A percentile compares a stretch with the other conserved stretches of the same genome.
Evolutionary conservation across 2,329 filamentous ascomycete species (phyloP).

Genomic region (Pseudocercospora eumusae): DNA sequence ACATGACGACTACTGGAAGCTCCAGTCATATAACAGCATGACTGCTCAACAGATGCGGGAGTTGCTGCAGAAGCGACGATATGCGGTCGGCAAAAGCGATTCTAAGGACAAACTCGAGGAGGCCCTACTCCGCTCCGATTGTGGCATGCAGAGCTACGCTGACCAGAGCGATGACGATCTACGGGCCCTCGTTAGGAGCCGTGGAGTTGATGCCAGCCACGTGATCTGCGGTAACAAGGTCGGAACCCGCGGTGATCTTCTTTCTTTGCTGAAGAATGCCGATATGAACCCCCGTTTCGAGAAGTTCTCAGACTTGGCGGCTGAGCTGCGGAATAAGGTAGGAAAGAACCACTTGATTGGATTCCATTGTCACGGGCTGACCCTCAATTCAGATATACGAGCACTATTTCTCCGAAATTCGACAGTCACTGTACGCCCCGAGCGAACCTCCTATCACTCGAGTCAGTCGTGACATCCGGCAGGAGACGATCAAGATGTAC

Average conservation of each 20-base stretch:
- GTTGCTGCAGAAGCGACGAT: neutral
- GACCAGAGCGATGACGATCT: conserved; percentile 1
- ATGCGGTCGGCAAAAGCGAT: neutral
- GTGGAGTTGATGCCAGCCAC: conserved; percentile 2
- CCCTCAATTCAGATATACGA: conserved; percentile 11
- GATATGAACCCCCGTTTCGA: conserved; percentile 1
- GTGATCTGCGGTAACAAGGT: neutral
- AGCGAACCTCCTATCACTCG: conserved; percentile 21
- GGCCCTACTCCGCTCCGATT: neutral
- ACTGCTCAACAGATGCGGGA: neutral
- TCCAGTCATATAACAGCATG: neutral
- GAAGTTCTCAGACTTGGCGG: conserved; percentile 10
- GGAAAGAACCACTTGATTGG: too few relatives aligned
- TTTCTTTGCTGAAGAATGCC: neutral
- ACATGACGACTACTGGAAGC: conserved; percentile 2
- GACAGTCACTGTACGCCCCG: conserved; percentile 14
- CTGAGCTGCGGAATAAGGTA: conserved; percentile 15
- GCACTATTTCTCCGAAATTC: conserved; percentile 19
- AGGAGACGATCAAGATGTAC: conserved; percentile 22
- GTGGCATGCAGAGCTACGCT: conserved; percentile 5
- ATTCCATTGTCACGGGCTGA: too few relatives aligned
- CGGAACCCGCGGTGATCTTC: neutral
- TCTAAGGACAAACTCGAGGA: conserved; percentile 1
- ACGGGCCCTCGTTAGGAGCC: neutral
- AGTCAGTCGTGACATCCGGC: conserved; percentile 11